Percentiles rank a stretch among this genome's conserved stretches.
Conservation (phyloP, 169 alveolate species). For the Plasmodium inui region DNA sequence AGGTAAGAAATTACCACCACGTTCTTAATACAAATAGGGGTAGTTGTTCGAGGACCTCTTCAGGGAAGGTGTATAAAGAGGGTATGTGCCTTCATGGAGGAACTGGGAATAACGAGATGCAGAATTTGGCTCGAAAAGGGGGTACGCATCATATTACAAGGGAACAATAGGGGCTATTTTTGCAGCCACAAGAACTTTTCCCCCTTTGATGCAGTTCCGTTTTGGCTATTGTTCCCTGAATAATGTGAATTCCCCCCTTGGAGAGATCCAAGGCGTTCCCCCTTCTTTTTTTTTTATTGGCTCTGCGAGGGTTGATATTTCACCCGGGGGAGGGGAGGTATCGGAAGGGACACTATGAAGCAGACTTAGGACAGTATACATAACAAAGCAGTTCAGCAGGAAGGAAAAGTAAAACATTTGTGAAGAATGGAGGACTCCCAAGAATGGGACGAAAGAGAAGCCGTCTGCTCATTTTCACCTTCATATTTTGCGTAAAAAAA, state of each 20-base stretch:
- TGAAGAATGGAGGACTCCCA: not conserved
- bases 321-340: not conserved
- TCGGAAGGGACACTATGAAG: not conserved
- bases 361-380: not conserved
- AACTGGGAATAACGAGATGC: not conserved
- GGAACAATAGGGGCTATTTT: not conserved
- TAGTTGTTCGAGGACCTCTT: not conserved
- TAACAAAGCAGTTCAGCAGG: not conserved
- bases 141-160: not conserved
- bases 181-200: not conserved
- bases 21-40: not conserved
- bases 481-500: not conserved
- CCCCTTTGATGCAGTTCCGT: not conserved
- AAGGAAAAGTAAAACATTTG: not conserved
- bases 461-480: not conserved
- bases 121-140: not conserved
- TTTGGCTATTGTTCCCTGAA: not conserved
- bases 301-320: not conserved
- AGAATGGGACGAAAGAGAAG: not conserved
- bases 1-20: not conserved
- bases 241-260: not conserved
- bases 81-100: not conserved
- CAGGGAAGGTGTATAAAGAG: not conserved
- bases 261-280: not conserved
- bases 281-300: not conserved